These are phyloP conservation scores for Hermanozyma aechmeae DNA, from an alignment of 805 yeast genomes.

Conservation along the genomic window DNA sequence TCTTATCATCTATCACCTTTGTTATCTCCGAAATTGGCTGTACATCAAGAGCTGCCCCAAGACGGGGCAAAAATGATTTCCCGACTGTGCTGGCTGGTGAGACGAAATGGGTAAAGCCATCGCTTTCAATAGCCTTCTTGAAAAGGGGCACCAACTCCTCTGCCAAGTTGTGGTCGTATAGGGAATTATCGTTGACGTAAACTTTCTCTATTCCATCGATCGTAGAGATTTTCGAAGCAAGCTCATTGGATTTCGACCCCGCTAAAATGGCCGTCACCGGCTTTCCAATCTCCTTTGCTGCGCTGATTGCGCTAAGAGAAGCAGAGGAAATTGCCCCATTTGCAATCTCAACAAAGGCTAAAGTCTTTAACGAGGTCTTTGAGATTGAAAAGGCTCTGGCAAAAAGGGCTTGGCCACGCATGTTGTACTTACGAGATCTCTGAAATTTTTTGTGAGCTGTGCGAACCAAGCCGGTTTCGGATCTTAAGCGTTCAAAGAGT, in stretches of 20 bases:
- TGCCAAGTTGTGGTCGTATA: constrained; percentile 65
- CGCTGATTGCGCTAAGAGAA: constrained; percentile 63
- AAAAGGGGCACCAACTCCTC: constrained; percentile 72
- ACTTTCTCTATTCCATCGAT: constrained; percentile 47
- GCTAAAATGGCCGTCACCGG: constrained; percentile 74
- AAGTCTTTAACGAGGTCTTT: constrained; percentile 32
- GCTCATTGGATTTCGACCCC: constrained; percentile 33
- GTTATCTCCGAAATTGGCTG: constrained; percentile 85
- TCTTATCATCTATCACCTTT: constrained; percentile 52
- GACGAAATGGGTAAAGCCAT: constrained; percentile 60
- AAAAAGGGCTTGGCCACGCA: no score
- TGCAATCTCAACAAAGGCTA: constrained; percentile 65
- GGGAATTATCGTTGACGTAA: constrained; percentile 46
- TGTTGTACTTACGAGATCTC: no score
- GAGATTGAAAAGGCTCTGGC: constrained; percentile 8
- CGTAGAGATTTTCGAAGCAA: constrained; percentile 44
- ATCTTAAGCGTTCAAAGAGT: no score
- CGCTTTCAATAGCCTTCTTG: constrained; percentile 34
- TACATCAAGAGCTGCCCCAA: constrained; percentile 73
- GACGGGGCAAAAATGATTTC: constrained; percentile 76
- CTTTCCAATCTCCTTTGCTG: constrained; percentile 67
- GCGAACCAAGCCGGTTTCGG: no score
- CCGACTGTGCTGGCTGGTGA: constrained; percentile 84
- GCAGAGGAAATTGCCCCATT: constrained; percentile 52
- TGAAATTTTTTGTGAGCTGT: no score